Base-by-base conservation (phyloP, 305 asterid species). In the Fraxinus baroniana region DNA sequence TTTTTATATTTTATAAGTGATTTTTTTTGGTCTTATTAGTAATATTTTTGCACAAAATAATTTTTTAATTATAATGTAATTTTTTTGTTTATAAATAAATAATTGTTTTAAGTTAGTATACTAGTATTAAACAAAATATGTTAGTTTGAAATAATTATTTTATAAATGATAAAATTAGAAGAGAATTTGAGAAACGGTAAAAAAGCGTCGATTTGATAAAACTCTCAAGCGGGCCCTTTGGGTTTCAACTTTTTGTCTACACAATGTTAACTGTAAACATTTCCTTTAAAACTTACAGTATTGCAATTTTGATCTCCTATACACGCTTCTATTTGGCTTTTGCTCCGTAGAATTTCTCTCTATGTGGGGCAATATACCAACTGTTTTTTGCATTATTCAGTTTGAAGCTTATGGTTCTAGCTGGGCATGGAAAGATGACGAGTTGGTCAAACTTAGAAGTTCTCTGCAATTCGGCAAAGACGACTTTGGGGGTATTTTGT, bases 401-500 rank as follows among this genome's bases (percentile, higher is more conserved):
- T 70, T 75, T 75, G 88, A 80, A 81, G 89, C 85, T 74, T 80
- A 74, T 82, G 83, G 82, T 73, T 55, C 71, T 60, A 74, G 66
- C 80, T 76, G 83, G 80, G 87, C 35, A 74, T 44, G 72, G 57
- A 73, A 62, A 44, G 83, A 76, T 83, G 87, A 78, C 85, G 68
- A 41, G 82, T 76, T 82, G 81, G 83, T 85, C 75, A 78, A 78
- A 77, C 72, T 66, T 52, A 76, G 82, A 80, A 78, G 81, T 78
- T 79, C 77, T 79, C 86, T 57, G 77, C 85, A 37, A 66, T 81
- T 79, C 71, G 82, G 79, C 85, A n/a, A 77, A 85, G 78, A 79
- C 78, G 83, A n/a, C 78, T 39, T 87, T 83, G 83, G 80, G 39
- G 39, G 44, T 62, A 74, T 82, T 82, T 62, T 91, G 89, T 90